Conservation (phyloP, 2,329 filamentous ascomycete genomes). For the Neonectria punicea region DNA sequence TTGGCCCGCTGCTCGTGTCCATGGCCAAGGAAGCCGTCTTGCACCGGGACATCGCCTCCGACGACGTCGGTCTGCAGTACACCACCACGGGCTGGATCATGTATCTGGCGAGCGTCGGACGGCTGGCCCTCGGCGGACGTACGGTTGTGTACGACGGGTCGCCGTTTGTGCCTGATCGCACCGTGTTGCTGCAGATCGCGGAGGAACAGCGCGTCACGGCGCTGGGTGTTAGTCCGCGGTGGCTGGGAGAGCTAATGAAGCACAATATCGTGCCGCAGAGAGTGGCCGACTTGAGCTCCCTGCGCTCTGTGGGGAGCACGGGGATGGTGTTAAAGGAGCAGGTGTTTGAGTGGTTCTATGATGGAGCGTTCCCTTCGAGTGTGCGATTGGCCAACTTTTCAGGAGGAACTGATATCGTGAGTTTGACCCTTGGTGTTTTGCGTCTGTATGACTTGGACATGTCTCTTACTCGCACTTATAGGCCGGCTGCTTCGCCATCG, state of each 20-base stretch:
- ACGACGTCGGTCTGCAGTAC: constrained; percentile 63
- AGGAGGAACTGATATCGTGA: constrained; percentile 80
- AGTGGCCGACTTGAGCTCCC: constrained; percentile 68
- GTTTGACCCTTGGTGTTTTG: constrained; percentile 33
- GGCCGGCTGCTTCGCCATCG: constrained; percentile 69
- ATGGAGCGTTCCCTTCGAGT: constrained; percentile 72
- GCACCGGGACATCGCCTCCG: constrained; percentile 55
- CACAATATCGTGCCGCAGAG: constrained; percentile 69
- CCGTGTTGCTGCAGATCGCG: constrained; percentile 70
- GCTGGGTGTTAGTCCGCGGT: constrained; percentile 80
- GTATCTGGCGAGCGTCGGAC: constrained; percentile 73
- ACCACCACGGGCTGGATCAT: constrained; percentile 89
- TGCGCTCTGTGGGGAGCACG: constrained; percentile 74
- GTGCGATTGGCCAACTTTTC: constrained; percentile 79
- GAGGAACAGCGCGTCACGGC: constrained; percentile 74
- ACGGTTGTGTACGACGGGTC: constrained; percentile 84
- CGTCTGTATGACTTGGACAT: neutral
- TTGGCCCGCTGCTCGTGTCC: constrained; percentile 70
- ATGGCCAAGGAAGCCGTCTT: constrained; percentile 67
- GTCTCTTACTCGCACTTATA: constrained; percentile 27
- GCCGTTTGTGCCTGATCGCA: constrained; percentile 77
- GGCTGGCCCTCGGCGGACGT: constrained; percentile 68
- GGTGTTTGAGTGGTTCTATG: constrained; percentile 83
- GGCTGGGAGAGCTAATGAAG: constrained; percentile 78
- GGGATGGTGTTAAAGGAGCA: constrained; percentile 85